Evolutionary conservation across 2,329 filamentous ascomycete species (phyloP).

Genomic region (Penicillium concentricum): DNA sequence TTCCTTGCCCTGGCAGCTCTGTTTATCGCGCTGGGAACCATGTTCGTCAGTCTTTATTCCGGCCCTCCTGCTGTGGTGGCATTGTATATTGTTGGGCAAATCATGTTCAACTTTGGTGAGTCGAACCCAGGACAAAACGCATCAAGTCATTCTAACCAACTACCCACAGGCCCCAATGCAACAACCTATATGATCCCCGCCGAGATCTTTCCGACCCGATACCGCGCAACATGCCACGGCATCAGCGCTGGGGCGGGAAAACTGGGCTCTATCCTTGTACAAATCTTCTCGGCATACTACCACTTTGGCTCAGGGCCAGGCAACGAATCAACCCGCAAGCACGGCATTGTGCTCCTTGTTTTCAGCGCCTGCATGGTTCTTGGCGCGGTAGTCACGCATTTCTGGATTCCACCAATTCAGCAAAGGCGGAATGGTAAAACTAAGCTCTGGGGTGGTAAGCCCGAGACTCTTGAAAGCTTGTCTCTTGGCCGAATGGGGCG

Average conservation of each 20-base stretch:
- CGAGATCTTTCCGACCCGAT: constrained; percentile 57
- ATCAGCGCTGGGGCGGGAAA: constrained; percentile 56
- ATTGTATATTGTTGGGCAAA: constrained; percentile 47
- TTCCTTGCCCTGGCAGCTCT: constrained; percentile 45
- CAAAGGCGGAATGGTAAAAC: constrained; percentile 23
- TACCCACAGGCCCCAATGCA: constrained; percentile 36
- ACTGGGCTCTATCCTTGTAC: constrained; percentile 49
- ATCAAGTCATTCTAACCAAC: background rate
- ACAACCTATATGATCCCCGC: constrained; percentile 53
- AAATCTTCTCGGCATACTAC: constrained; percentile 42
- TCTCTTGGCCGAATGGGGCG: constrained; percentile 38
- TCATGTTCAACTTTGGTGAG: constrained; percentile 51
- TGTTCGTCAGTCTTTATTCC: constrained; percentile 42
- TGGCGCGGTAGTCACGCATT: constrained; percentile 41
- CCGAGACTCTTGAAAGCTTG: constrained; percentile 41
- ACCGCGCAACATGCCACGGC: constrained; percentile 55
- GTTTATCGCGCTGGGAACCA: constrained; percentile 45
- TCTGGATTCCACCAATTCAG: constrained; percentile 43
- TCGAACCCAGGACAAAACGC: background rate
- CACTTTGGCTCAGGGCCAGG: constrained; percentile 38
- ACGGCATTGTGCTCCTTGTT: constrained; percentile 42
- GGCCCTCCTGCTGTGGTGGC: constrained; percentile 39
- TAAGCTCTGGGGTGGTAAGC: constrained; percentile 36
- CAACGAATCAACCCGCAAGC: constrained; percentile 33
- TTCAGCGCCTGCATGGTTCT: constrained; percentile 45